Evolutionary conservation across 768 basidiomycete species (phyloP), one percentile per base, ranked within the genome.

Genomic region (Gyrodon lividus): DNA sequence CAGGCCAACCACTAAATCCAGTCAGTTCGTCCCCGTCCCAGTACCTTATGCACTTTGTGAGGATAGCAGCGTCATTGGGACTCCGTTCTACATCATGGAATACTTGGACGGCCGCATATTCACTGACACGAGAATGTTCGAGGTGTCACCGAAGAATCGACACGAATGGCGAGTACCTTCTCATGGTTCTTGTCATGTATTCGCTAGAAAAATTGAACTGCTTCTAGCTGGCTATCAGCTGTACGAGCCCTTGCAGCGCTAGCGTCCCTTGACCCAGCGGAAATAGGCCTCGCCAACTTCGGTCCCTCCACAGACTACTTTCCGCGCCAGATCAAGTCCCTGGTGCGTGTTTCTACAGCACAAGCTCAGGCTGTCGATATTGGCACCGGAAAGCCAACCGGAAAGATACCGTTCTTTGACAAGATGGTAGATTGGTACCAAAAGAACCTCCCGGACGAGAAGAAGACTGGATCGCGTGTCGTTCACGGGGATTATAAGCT

Each of bases 401-500:
- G 92, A 12, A 73, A 81, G 33, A 89, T 98, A 56, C 92, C 92
- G 4, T 77, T 71, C 48, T 88, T 87, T 66, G 73, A 82, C 41
- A 83, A 87, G 57, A 69, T 97, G 60, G 71, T 91, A 47, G 67
- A 69, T 13, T 97, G 90, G 91, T 97, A 93, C 69, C 70, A 74
- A 53, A 67, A 70, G 24, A 79, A 90, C 62, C 71, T 91, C 23
- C 94, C 92, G 2, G 82, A 91, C 60, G 92, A 95, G 70, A 72
- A 65, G 55, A 83, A 83, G 65, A 80, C 78, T 1, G 91, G 89
- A 1, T 73, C 80, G 48, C 83, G 90, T n/a, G 84, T 99, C 56
- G 93, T 98, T 5, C 96, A 98, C 65, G 96, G 96, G 23, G 96
- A 99, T 69, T 98, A 91, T 67, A 99, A 99, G 68, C 75, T 96